Base-by-base conservation (phyloP, 202 grass and related monocot species). In the Dendrocalamus latiflorus region DNA sequence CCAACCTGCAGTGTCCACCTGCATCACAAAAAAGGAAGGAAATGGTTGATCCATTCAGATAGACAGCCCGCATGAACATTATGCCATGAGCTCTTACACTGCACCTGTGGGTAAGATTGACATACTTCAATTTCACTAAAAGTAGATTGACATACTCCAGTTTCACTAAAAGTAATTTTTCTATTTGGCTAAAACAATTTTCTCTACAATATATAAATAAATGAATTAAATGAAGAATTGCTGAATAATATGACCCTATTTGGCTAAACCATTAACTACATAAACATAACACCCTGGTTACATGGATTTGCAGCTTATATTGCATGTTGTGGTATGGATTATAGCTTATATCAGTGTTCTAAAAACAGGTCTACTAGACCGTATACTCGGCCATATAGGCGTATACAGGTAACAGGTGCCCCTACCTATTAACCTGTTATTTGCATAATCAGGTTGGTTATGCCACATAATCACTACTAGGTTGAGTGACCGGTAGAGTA, bases 1-100 rank as follows among this genome's bases (percentile, higher is more conserved):
- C 92, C 92, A 98, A 83, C 95, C 95, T 20, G 95, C 95, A 70
- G 92, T 98, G 67, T 98, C 95, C 60, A 98, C 95, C 95, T 98
- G 85, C 42, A 75, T 75, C 67, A 82, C 10, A 59, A 82, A 71
- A 53, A 56, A 86, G 11, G 33, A 33, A 26, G 4, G 48, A 71
- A 54, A 48, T 25, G 10, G 72, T 77, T 42, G 79, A 43, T 75
- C 9, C 43, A 68, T 25, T 50, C 11, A 77, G 34, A 56, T 9
- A 84, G 41, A 50, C 20, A 74, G 18, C 4, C 76, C 53, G 18
- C 53, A 81, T 39, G 74, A 72, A 75, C 22, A 73, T 30, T 37
- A 62, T 62, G 24, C 34, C 22, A 43, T 76, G 43, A 68, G 41
- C 28, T 87, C 54, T 21, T 16, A 77, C n/a, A 76, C 45, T 25